Evolutionary conservation across 768 basidiomycete genomes (phyloP), one percentile per base, ranked within the genome.

Genomic region (Hericium alpestre): DNA sequence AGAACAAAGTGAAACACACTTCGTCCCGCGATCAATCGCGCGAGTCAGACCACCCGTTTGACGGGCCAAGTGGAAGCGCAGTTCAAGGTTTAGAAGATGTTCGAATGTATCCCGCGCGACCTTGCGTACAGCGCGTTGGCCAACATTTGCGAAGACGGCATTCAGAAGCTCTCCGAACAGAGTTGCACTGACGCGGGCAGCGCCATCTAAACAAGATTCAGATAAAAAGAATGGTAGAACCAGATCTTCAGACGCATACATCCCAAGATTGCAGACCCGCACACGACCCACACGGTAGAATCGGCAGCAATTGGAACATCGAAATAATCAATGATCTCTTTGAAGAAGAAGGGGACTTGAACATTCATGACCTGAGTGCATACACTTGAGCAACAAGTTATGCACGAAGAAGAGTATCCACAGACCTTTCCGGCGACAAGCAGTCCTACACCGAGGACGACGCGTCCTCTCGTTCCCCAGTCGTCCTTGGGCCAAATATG

Each of bases 311-410:
- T 76, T 25, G 88, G 83, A 37, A 98, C 75, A 65, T 97, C 96
- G 60, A 99, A 75, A 1, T 89, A 71, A 67, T 99, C 95, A 54
- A 99, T 84, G 46, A 99, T 81, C 25, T 78, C 71, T 71, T 97
- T 98, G 80, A 99, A 99, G 59, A 98, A 74, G 62, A 91, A 81
- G 0, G 96, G 96, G n/a, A 99, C 94, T 77, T 98, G 95, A 0
- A 99, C 96, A 67, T 97, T 99, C 56, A 97, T 72, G 47, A 96
- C 72, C 93, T 93, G 56, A 47, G 3, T 13, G 52, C 25, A 2
- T 51, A 46, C 20, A 39, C 38, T 18, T 22, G 46, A 38, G 12
- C n/a, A 25, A n/a, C 41, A 7, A 2, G n/a, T 16, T 37, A 57
- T 41, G 12, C 15, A 40, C 12, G 43, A 43, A 51, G 4, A 27